Base-by-base conservation (phyloP, 176 grass and related monocot species). In the Musa itinerans region DNA sequence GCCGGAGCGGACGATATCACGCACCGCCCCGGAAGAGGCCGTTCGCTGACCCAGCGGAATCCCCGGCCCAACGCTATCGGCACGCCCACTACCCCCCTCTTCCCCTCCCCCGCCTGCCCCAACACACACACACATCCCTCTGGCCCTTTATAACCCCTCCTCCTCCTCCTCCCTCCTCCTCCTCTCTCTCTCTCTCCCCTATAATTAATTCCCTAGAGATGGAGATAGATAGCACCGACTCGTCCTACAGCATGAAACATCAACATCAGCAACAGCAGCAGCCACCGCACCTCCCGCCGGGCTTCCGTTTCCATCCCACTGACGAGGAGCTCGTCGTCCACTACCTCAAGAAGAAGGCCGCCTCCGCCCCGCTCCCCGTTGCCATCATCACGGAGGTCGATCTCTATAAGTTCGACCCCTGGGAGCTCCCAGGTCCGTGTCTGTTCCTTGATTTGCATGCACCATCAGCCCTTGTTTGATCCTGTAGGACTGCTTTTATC, bases 381-480 rank as follows among this genome's bases (percentile, higher is more conserved):
- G 69, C 88, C 88, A 98, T 98, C 82, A 98, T 98, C 76, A 86
- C 90, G 22, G 94, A 98, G 78, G 80, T 93, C 29, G 81, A 96
- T 52, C 93, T 96, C 65, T 96, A 96, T 85, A 96, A 96, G 81
- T 96, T 90, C 83, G 93, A 96, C 54, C 93, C 93, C 0, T 96
- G 93, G 93, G 93, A 96, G 72, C 93, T 96, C 62, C 93, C 89
- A 22, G 87, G 93, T 96, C 83, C 65, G 69, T 75, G 29, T 34
- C 10, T 61, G 11, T 56, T 34, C 29, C 3, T 34, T 34, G 29
- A 34, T 34, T 34, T 34, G 29, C 29, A 34, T 34, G 3, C 29
- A 34, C 29, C 29, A 34, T 34, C 29, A 34, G 4, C 29, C 29
- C 29, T 34, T 34, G 29, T 34, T 34, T 34, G 29, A 34, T 34